These are phyloP conservation scores for Amaranthus cruentus DNA, from an alignment of 148 eudicot species.

Conservation along the genomic window DNA sequence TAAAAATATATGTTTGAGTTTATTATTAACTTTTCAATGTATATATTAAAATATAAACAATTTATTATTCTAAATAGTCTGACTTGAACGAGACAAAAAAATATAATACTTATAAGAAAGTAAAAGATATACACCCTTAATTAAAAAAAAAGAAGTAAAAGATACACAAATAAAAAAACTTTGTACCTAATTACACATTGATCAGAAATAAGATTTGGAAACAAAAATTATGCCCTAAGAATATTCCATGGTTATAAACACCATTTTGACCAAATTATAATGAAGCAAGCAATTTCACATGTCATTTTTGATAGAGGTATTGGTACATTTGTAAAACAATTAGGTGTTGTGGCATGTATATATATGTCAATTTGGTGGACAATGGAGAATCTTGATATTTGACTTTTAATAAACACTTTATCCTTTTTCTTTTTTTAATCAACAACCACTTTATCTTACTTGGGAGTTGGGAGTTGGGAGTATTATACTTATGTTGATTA, in stretches of 20 bases:
- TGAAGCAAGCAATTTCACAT: neutral
- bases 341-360: neutral
- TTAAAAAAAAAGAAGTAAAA: too few species aligned
- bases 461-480: neutral
- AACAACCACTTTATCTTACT: neutral
- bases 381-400: conserved; percentile 25
- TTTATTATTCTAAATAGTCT: too few species aligned
- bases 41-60: too few species aligned
- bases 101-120: too few species aligned
- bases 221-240: neutral
- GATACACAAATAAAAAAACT: too few species aligned
- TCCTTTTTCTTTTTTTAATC: neutral
- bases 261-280: conserved; percentile 1
- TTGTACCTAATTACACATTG: neutral
- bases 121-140: too few species aligned
- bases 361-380: conserved; percentile 1
- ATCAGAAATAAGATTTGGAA: neutral
- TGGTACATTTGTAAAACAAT: conserved; percentile 7
- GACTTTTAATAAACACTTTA: conserved; percentile 6
- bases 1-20: too few species aligned
- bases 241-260: conserved; percentile 11
- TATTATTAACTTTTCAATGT: too few species aligned
- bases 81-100: too few species aligned
- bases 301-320: neutral
- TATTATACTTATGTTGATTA: neutral